Percentiles rank a stretch among this genome's conserved stretches.
Conservation (phyloP, 73 alveolate genomes). For the Durusdinium trenchii region DNA sequence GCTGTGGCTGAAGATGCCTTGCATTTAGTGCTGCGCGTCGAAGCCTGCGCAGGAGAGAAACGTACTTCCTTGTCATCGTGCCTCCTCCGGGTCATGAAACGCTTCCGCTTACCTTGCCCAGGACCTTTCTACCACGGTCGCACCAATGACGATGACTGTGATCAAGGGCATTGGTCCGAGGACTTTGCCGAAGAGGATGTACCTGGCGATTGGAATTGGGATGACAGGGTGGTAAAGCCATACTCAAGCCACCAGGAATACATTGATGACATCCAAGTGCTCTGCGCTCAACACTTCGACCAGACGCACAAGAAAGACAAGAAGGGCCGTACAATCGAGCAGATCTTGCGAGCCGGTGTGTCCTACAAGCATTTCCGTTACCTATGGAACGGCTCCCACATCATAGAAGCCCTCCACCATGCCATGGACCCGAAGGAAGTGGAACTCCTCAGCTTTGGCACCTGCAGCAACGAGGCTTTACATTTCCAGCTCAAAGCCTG, state of each 20-base stretch:
- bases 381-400: constrained; percentile 19
- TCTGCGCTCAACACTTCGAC: not conserved
- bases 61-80: not conserved
- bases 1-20: constrained; percentile 37
- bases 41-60: constrained; percentile 31
- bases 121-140: not conserved
- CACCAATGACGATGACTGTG: not conserved
- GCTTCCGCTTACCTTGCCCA: not conserved
- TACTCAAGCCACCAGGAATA: not conserved
- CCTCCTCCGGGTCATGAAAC: not conserved
- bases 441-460: constrained; percentile 8
- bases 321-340: not conserved
- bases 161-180: not conserved
- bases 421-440: not conserved
- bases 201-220: not conserved
- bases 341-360: constrained; percentile 9
- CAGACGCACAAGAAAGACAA: not conserved
- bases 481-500: not conserved
- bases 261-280: not conserved
- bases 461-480: constrained; percentile 26
- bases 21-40: constrained; percentile 49
- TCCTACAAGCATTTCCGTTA: not conserved
- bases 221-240: not conserved
- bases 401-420: not conserved
- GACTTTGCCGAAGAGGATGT: not conserved